Evolutionary conservation across 192 early-diverging fungal genomes (phyloP).

Genomic region (Mortierella alpina): DNA sequence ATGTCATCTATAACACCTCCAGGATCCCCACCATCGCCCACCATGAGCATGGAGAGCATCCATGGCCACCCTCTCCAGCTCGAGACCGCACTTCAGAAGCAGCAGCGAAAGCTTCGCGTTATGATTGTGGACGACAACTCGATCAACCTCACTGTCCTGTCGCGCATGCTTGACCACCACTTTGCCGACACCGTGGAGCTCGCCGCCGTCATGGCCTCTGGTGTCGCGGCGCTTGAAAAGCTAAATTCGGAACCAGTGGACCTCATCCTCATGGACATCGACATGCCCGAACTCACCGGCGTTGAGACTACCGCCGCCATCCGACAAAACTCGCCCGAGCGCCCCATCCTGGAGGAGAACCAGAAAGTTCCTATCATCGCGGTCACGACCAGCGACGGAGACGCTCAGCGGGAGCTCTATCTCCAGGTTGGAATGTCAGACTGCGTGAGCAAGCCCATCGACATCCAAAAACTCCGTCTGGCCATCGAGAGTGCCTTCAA

Average conservation of each 20-base stretch:
- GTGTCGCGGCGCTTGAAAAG: slow-evolving; percentile 58
- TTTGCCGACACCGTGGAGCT: slow-evolving; percentile 52
- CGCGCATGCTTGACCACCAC: slow-evolving; percentile 61
- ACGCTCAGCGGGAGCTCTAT: slow-evolving; percentile 58
- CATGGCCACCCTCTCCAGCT: slow-evolving; percentile 6
- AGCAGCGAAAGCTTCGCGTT: slow-evolving; percentile 41
- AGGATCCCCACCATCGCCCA: slow-evolving; percentile 42
- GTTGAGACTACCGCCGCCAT: slow-evolving; percentile 67
- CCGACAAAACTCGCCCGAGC: slow-evolving; percentile 42
- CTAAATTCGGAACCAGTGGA: slow-evolving; percentile 58
- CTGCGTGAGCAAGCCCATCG: slow-evolving; percentile 65
- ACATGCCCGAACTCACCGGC: slow-evolving; percentile 73
- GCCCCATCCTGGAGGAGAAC: slow-evolving; percentile 60
- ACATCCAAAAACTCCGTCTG: slow-evolving; percentile 25
- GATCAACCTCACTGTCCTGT: slow-evolving; percentile 71
- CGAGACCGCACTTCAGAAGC: slow-evolving; percentile 13
- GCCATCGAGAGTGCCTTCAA: slow-evolving; percentile 42
- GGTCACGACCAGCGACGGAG: slow-evolving; percentile 69
- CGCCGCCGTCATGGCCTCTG: slow-evolving; percentile 57
- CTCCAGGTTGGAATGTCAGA: slow-evolving; percentile 63
- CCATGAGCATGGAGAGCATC: slow-evolving; percentile 42
- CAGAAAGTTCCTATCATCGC: slow-evolving; percentile 69
- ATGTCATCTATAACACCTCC: slow-evolving; percentile 34
- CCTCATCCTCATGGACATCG: slow-evolving; percentile 75
- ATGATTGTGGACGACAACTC: slow-evolving; percentile 76